Evolutionary conservation across 257 asterid species (phyloP), one percentile per base, ranked within the genome.

Genomic region (Solanum boliviense): DNA sequence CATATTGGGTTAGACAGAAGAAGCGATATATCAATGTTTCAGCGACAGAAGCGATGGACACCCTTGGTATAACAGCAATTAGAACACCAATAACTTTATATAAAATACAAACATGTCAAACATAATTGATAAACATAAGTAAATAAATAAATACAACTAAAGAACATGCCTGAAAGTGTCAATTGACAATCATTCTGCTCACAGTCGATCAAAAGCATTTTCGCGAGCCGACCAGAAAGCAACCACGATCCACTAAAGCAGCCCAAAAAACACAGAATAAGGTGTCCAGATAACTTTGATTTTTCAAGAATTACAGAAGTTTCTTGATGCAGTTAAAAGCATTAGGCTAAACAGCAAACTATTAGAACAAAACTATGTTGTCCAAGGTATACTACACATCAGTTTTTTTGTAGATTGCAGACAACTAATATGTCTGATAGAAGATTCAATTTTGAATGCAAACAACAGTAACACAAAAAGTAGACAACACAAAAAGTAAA

Each of bases 161-260:
- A 83, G n/a, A 68, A 90, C 95, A 86, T 93, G 92, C 99, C 99
- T 90, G 99, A 92, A 70, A 97, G 95, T 75, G 95, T 97, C 96
- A 97, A 91, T 41, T 94, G 92, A 93, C 98, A 95, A 89, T 95
- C 98, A 91, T 92, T 92, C 91, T 92, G 96, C 92, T 97, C 99
- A 88, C 98, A 94, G 92, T 97, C 99, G 78, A 94, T 93, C 94
- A 91, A 91, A 91, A 97, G 96, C 98, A 97, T 93, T 93, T 94
- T 97, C 36, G 95, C 94, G 83, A 97, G 98, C 90, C 98, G 93
- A 86, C 98, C 99, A 87, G 99, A 95, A 91, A 97, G 98, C 94
- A 96, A 89, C 97, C 99, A 95, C 31, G 99, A 92, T 74, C 94
- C 97, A 86, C 99, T 94, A 93, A 60, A 73, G 89, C 13, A 81